Conservation (phyloP, 208 protist genomes). For the Vickermania ingenoplastis region DNA sequence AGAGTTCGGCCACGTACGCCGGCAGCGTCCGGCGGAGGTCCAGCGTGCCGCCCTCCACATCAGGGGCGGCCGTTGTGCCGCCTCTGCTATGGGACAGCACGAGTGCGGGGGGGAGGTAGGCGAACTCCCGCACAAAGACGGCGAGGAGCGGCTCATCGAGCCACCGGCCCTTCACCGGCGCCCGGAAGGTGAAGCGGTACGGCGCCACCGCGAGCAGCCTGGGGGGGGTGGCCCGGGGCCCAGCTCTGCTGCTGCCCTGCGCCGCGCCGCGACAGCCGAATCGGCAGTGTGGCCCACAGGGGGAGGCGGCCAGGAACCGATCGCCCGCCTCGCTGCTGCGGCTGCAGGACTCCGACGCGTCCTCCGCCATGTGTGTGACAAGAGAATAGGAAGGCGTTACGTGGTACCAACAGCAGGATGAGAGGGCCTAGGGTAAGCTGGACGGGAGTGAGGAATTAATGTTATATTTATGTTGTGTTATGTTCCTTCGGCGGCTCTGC, state of each 20-base stretch:
- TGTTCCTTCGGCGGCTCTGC: too few relatives aligned
- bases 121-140: conserved; percentile 86
- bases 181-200: conserved; percentile 80
- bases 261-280: not conserved
- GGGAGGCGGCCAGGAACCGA: conserved; percentile 10
- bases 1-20: conserved; percentile 70
- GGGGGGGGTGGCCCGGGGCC: not conserved
- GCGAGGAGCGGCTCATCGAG: conserved; percentile 65
- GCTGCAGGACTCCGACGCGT: not conserved
- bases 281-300: not conserved
- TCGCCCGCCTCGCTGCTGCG: conserved; percentile 14
- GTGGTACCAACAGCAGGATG: too few relatives aligned
- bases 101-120: conserved; percentile 27
- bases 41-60: conserved; percentile 5
- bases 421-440: too few relatives aligned
- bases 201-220: conserved; percentile 51
- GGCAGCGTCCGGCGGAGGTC: conserved; percentile 38
- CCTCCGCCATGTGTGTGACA: not conserved
- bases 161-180: conserved; percentile 89
- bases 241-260: not conserved
- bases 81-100: not conserved
- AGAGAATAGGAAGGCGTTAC: not conserved
- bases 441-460: too few relatives aligned
- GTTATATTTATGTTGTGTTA: too few relatives aligned
- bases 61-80: conserved; percentile 17